These are phyloP conservation scores for Polymyxa betae DNA, from an alignment of 208 protist species.

Conservation along the genomic window DNA sequence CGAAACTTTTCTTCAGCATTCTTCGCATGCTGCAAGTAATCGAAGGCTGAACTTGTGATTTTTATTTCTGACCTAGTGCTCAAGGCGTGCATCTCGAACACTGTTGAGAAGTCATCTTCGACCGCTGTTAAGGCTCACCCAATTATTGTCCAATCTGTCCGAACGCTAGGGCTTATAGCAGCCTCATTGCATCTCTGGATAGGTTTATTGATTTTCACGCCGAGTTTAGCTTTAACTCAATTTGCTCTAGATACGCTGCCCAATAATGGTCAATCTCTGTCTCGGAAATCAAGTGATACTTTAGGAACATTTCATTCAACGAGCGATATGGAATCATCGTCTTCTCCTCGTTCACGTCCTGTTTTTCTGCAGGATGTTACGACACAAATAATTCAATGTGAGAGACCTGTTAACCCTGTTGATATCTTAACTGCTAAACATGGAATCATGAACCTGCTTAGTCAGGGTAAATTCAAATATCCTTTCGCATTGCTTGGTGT, in stretches of 20 bases:
- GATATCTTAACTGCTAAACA: conserved; percentile 31
- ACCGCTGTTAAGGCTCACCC: neutral
- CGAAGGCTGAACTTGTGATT: neutral
- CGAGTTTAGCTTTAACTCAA: too few species aligned
- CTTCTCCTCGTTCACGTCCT: too few species aligned
- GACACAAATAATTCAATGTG: neutral
- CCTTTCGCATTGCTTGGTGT: too few species aligned
- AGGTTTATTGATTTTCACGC: neutral
- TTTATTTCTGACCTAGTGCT: neutral
- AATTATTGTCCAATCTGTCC: conserved; percentile 29
- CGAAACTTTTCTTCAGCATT: neutral
- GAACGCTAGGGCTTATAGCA: conserved; percentile 5
- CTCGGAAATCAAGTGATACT: too few species aligned
- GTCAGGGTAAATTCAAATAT: neutral
- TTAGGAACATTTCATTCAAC: too few species aligned
- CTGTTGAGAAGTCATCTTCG: neutral
- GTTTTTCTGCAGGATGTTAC: neutral
- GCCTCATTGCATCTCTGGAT: conserved; percentile 4
- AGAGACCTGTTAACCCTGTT: neutral
- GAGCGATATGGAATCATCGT: too few species aligned
- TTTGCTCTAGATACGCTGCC: too few species aligned
- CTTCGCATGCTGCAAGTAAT: conserved; percentile 17
- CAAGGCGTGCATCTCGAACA: neutral
- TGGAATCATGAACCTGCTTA: neutral
- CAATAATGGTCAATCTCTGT: too few species aligned